These are phyloP conservation scores for Aspergillus hortae DNA, from an alignment of 2,329 filamentous ascomycete species.

Conservation along the genomic window DNA sequence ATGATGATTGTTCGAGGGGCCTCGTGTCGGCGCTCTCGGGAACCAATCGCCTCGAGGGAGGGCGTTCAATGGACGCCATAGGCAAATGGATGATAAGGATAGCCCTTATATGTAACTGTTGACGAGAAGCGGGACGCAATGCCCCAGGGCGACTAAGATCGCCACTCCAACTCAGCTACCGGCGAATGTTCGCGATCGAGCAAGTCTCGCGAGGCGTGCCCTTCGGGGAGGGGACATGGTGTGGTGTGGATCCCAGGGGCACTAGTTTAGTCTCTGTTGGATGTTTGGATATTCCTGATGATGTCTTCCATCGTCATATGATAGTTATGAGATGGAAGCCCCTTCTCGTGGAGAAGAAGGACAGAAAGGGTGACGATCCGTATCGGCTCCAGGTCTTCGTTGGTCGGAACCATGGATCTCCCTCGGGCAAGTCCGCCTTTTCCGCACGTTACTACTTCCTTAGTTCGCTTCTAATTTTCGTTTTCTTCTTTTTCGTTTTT, in stretches of 20 bases:
- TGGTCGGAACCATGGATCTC: not conserved
- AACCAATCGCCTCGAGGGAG: not conserved
- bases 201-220: not conserved
- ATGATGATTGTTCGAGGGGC: not conserved
- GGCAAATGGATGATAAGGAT: not conserved
- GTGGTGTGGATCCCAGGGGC: not conserved
- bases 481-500: not conserved
- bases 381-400: not conserved
- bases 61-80: not conserved
- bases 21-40: not conserved
- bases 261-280: no score
- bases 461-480: not conserved
- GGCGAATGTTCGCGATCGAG: not conserved
- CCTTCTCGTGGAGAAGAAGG: not conserved
- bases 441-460: not conserved
- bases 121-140: not conserved
- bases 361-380: not conserved
- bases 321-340: not conserved
- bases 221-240: not conserved
- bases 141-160: not conserved
- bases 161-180: not conserved
- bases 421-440: not conserved
- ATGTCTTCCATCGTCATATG: no score
- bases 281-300: no score
- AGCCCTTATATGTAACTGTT: no score